Evolutionary conservation across 1,139 yeast species (phyloP), one percentile per base, ranked within the genome.

Genomic region (Protomyces inouyei): DNA sequence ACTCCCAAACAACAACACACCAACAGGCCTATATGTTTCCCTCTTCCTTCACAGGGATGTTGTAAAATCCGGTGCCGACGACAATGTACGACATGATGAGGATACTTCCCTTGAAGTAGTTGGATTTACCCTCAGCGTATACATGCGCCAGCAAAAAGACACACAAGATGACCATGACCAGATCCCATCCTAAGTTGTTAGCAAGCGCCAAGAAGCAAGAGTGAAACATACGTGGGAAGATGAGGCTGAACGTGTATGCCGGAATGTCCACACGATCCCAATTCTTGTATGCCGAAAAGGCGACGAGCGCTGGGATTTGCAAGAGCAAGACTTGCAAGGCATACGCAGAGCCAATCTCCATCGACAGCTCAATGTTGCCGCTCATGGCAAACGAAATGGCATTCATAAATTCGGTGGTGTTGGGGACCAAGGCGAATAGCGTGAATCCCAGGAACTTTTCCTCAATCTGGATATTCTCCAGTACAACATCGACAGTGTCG

Each of bases 291-390:
- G 88, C 82, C 0, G 97, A 87, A 72, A 83, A 91, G 16, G 92
- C 75, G 3, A 91, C 96, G 72, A 93, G 81, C 4, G 95, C 86
- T 0, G 99, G 99, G 57, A 93, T 89, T 74, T 93, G 99, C 68
- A 93, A 80, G 65, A 93, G 79, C 69, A 96, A 95, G n/a, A 93
- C 99, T 75, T 93, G 99, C 67, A 93, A 79, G 0, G 97, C 98
- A 74, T 93, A 93, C 0, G 98, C 98, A 69, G 96, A 87, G 68
- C 99, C 98, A 74, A 93, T 93, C 74, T 93, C 99, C 97, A 93
- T 89, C 1, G 95, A 61, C 59, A 93, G 79, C 0, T 98, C 97
- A 66, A 95, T 96, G 70, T 93, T 93, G 1, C 98, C 99, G 69
- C 95, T 85, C 71, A 90, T 84, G 0, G 99, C 98, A 78, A 93